A percentile compares a stretch with the other conserved stretches of the same genome.
These are phyloP conservation scores for Jaltomata sinuosa DNA, from an alignment of 257 asterid genomes.

Conservation along the genomic window DNA sequence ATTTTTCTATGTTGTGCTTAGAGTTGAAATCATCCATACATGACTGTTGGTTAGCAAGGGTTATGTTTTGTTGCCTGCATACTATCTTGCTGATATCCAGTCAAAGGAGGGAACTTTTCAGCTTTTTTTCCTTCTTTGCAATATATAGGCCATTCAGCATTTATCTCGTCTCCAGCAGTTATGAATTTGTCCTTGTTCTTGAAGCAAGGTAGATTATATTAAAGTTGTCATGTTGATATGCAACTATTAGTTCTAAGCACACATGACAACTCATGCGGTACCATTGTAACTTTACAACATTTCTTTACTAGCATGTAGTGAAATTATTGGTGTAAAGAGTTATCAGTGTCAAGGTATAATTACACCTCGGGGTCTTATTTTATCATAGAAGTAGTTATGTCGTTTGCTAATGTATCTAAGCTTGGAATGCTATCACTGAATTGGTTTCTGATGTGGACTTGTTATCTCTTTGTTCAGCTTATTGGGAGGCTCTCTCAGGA, in stretches of 20 bases:
- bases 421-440: neutral
- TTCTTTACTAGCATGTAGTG: neutral
- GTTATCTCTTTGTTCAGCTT: conserved; percentile 42
- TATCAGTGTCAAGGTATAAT: neutral
- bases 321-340: neutral
- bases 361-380: neutral
- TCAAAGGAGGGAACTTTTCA: neutral
- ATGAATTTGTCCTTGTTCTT: neutral
- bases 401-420: neutral
- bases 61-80: neutral
- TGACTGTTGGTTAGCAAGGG: neutral
- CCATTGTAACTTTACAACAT: neutral
- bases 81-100: neutral
- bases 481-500: conserved; percentile 92
- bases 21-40: neutral
- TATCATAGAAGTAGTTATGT: neutral
- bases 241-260: neutral
- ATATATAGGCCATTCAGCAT: neutral
- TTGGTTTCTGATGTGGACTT: conserved; percentile 3
- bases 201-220: neutral
- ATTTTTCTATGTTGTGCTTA: neutral
- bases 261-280: neutral
- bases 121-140: neutral
- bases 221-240: neutral
- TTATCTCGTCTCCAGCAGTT: neutral